These are phyloP conservation scores for Starmera amethionina DNA, from an alignment of 805 yeast species.

Conservation along the genomic window DNA sequence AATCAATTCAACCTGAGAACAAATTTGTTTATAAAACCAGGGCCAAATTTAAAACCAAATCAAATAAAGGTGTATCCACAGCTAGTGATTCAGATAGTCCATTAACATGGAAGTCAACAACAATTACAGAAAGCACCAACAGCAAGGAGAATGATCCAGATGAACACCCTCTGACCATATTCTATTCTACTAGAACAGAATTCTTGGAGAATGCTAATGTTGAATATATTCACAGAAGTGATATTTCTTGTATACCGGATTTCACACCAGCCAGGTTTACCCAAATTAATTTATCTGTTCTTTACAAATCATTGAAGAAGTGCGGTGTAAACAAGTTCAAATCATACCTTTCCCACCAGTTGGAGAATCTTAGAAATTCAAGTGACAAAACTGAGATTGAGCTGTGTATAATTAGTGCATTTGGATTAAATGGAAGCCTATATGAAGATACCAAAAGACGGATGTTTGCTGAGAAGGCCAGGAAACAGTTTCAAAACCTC, in stretches of 20 bases:
- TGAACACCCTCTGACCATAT: neutral
- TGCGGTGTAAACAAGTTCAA: neutral
- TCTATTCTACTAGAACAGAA: neutral
- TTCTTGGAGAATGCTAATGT: slow-evolving; percentile 9
- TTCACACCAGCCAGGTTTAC: slow-evolving; percentile 7
- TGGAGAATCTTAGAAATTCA: neutral
- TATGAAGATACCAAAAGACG: slow-evolving; percentile 61
- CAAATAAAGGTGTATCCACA: no score
- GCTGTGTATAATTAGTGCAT: slow-evolving; percentile 5
- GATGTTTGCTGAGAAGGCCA: slow-evolving; percentile 81
- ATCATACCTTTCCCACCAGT: neutral
- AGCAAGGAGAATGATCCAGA: neutral
- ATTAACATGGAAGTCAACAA: neutral
- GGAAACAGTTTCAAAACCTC: slow-evolving; percentile 53
- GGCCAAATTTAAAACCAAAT: no score
- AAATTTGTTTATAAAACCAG: no score
- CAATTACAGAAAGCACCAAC: neutral
- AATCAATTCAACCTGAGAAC: no score
- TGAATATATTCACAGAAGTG: slow-evolving; percentile 13
- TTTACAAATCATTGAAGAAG: no score
- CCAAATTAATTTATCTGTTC: no score
- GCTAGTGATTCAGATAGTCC: no score
- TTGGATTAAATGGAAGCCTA: slow-evolving; percentile 14
- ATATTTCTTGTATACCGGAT: slow-evolving; percentile 7
- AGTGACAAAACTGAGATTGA: slow-evolving; percentile 7